Percentiles rank a stretch among this genome's conserved stretches.
Evolutionary conservation across 805 yeast genomes (phyloP).

Genomic region (Cyberlindnera sargentensis): DNA sequence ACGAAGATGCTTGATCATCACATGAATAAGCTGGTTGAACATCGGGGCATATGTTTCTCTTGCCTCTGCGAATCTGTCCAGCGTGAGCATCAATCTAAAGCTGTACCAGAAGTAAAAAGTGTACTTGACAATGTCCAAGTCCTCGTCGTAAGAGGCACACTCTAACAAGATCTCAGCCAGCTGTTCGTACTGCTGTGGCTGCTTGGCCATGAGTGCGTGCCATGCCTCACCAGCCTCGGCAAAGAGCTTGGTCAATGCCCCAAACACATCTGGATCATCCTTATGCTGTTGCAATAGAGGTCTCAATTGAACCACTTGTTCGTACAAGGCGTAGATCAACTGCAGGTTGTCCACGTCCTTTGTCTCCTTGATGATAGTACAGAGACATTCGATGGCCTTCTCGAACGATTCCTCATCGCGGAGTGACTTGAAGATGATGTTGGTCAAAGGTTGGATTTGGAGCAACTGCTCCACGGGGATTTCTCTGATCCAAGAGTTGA

Average conservation of each 20-base stretch:
- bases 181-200: conserved; percentile 62
- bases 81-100: conserved; percentile 58
- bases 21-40: conserved; percentile 49
- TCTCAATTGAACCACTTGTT: conserved; percentile 58
- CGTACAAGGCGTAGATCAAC: conserved; percentile 58
- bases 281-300: conserved; percentile 38
- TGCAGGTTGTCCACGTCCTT: conserved; percentile 61
- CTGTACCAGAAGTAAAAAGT: conserved; percentile 91
- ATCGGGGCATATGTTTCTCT: conserved; percentile 43
- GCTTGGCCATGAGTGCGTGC: conserved; percentile 77
- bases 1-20: conserved; percentile 61
- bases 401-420: conserved; percentile 63
- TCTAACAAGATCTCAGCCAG: conserved; percentile 67
- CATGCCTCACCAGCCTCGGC: conserved; percentile 95
- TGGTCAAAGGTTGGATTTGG: conserved; percentile 53
- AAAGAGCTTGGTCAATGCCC: conserved; percentile 66
- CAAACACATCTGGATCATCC: conserved; percentile 47
- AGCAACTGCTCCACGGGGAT: conserved; percentile 69
- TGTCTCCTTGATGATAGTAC: conserved; percentile 75
- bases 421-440: conserved; percentile 59
- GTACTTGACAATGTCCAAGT: conserved; percentile 81
- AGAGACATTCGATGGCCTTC: conserved; percentile 79
- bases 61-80: conserved; percentile 51
- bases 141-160: conserved; percentile 68
- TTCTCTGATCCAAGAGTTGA: conserved; percentile 89